Base-by-base conservation (phyloP, 108 stramenopile species). In the Nitzschia putrida region DNA sequence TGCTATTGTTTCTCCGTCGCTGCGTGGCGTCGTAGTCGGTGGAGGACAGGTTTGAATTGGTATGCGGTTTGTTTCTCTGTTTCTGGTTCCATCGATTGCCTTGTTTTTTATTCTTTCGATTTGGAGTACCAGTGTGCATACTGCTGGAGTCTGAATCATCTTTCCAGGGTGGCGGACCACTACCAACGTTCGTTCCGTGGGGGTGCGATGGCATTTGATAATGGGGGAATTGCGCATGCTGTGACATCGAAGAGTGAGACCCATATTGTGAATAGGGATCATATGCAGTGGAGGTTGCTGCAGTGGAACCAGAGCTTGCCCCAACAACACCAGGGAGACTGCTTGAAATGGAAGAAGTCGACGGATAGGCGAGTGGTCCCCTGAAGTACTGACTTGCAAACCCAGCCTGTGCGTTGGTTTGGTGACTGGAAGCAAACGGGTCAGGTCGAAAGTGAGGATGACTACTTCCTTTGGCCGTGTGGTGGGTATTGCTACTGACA, bases 301-400 rank as follows among this genome's bases (percentile, higher is more conserved):
- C n/a, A 23, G 54, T 55, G n/a, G 54, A 55, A 10, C 54, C 54
- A 8, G 54, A 55, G n/a, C 54, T 55, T 20, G 54, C 54, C 8
- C 54, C 54, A 23, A 55, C n/a, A 16, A 55, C 10, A 20, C 54
- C n/a, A 55, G 54, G 54, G 8, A 55, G 8, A 23, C 54, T n/a
- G 54, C 44, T 44, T 13, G 44, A 44, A 44, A 13, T 44, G 9
- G 44, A 44, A 9, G 44, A 11, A 11, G 44, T 9, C 44, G 44
- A 44, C 9, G 44, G n/a, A n/a, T n/a, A n/a, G n/a, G n/a, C n/a
- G n/a, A n/a, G n/a, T n/a, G n/a, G n/a, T n/a, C n/a, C n/a, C n/a
- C n/a, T n/a, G n/a, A n/a, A n/a, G n/a, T n/a, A n/a, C n/a, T n/a
- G n/a, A n/a, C n/a, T n/a, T n/a, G n/a, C n/a, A n/a, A n/a, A n/a